Conservation (phyloP, 495 filamentous ascomycete species). For the Penicillium chermesinum region DNA sequence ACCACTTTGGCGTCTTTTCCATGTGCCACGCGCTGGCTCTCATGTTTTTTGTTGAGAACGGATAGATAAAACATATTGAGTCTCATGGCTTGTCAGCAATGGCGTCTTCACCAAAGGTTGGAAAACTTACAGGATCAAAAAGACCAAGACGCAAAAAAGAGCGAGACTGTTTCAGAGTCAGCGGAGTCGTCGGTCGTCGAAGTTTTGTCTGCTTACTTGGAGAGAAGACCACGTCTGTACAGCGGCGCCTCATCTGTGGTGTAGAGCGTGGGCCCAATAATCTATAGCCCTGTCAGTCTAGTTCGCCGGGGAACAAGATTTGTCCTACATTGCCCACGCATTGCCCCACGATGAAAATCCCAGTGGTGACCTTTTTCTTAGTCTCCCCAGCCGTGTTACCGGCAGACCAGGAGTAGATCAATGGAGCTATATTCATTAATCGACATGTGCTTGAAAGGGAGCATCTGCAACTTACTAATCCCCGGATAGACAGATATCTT, state of each 20-base stretch:
- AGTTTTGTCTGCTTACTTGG: slow-evolving; percentile 31
- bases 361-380: slow-evolving; percentile 57
- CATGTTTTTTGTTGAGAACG: slow-evolving; percentile 49
- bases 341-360: slow-evolving; percentile 52
- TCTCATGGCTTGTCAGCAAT: slow-evolving; percentile 13
- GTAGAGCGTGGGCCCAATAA: slow-evolving; percentile 57
- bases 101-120: too few species aligned
- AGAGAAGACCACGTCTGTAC: slow-evolving; percentile 50
- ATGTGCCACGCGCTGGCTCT: slow-evolving; percentile 38
- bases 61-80: slow-evolving; percentile 41
- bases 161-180: slow-evolving; percentile 33
- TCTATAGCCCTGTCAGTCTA: slow-evolving; percentile 15
- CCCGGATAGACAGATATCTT: slow-evolving; percentile 54
- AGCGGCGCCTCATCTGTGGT: slow-evolving; percentile 49
- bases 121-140: slow-evolving; percentile 39
- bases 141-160: slow-evolving; percentile 50
- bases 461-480: slow-evolving; percentile 42
- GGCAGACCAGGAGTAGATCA: slow-evolving; percentile 60
- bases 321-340: slow-evolving; percentile 53
- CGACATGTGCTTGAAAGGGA: slow-evolving; percentile 22
- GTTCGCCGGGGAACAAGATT: background rate
- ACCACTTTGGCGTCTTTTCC: slow-evolving; percentile 45
- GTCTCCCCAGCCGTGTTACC: slow-evolving; percentile 62
- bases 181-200: background rate
- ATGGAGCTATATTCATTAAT: slow-evolving; percentile 44